Conservation (phyloP, 2,329 filamentous ascomycete genomes). For the Tricladium varicosporioides region DNA sequence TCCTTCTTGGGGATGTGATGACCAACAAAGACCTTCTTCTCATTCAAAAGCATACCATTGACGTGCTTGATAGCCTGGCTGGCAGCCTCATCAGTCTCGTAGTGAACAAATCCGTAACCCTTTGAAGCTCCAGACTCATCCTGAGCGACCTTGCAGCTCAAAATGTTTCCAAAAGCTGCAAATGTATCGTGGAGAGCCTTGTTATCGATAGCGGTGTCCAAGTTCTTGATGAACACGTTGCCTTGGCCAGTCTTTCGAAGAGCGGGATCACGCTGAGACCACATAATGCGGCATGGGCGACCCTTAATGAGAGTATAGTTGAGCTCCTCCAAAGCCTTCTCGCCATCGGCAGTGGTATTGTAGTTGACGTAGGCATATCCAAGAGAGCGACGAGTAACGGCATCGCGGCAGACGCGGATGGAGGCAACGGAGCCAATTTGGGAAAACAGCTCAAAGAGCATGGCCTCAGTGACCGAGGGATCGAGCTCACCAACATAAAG, state of each 20-base stretch:
- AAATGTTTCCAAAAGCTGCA: slow-evolving; percentile 96
- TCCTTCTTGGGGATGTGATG: slow-evolving; percentile 99
- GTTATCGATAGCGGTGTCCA: slow-evolving; percentile 98
- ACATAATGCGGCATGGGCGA: slow-evolving; percentile 99
- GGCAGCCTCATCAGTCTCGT: slow-evolving; percentile 97
- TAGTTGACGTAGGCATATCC: slow-evolving; percentile 99
- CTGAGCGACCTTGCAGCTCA: slow-evolving; percentile 99
- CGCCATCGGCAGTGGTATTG: slow-evolving; percentile 93
- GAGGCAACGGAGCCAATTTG: slow-evolving; percentile 98
- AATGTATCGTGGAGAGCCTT: slow-evolving; percentile 99
- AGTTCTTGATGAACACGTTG: slow-evolving; percentile 99
- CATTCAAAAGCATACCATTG: slow-evolving; percentile 98
- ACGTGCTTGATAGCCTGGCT: slow-evolving; percentile 98
- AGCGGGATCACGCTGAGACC: slow-evolving; percentile 98
- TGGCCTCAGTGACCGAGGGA: slow-evolving; percentile 95
- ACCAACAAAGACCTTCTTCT: slow-evolving; percentile 99
- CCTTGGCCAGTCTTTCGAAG: slow-evolving; percentile 99
- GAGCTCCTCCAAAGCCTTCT: slow-evolving; percentile 97
- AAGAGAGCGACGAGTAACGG: slow-evolving; percentile 95
- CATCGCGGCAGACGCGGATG: slow-evolving; percentile 99
- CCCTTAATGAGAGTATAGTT: slow-evolving; percentile 99
- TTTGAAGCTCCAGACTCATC: slow-evolving; percentile 97
- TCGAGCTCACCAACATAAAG: slow-evolving; percentile 99
- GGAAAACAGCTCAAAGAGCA: slow-evolving; percentile 99
- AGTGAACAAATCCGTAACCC: slow-evolving; percentile 99